These are phyloP conservation scores for Cordia subcordata DNA, from an alignment of 257 asterid genomes.

Conservation along the genomic window DNA sequence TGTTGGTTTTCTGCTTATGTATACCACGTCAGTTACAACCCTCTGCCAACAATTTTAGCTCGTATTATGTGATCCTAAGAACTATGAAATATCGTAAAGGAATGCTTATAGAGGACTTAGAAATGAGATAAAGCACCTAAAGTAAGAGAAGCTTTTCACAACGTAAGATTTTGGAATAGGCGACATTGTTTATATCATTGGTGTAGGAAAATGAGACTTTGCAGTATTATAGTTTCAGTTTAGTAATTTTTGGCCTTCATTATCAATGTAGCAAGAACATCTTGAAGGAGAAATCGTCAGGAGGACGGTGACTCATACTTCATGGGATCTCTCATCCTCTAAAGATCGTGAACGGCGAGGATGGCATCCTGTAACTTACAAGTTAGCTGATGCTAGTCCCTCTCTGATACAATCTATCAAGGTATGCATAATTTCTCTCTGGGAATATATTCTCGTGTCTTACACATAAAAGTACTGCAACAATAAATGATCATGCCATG, in stretches of 20 bases:
- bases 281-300: constrained; percentile 71
- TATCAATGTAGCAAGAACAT: constrained; percentile 58
- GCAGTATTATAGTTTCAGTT: neutral
- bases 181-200: too few relatives aligned
- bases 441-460: neutral
- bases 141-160: too few relatives aligned
- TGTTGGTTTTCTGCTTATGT: too few relatives aligned
- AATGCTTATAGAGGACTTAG: too few relatives aligned
- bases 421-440: constrained; percentile 33
- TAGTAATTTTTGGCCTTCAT: neutral
- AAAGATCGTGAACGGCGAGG: constrained; percentile 69
- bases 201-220: neutral
- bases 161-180: too few relatives aligned
- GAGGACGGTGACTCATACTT: constrained; percentile 85
- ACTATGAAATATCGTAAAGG: too few relatives aligned
- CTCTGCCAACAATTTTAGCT: neutral
- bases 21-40: neutral
- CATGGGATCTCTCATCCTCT: constrained; percentile 80
- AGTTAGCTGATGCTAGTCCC: constrained; percentile 79
- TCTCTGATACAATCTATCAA: constrained; percentile 73
- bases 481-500: too few relatives aligned
- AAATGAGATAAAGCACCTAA: too few relatives aligned
- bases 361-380: constrained; percentile 98
- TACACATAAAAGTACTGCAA: too few relatives aligned
- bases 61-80: too few relatives aligned